These are phyloP conservation scores for Podochytrium sp. DNA, from an alignment of 192 early-diverging fungal genomes.

Conservation along the genomic window DNA sequence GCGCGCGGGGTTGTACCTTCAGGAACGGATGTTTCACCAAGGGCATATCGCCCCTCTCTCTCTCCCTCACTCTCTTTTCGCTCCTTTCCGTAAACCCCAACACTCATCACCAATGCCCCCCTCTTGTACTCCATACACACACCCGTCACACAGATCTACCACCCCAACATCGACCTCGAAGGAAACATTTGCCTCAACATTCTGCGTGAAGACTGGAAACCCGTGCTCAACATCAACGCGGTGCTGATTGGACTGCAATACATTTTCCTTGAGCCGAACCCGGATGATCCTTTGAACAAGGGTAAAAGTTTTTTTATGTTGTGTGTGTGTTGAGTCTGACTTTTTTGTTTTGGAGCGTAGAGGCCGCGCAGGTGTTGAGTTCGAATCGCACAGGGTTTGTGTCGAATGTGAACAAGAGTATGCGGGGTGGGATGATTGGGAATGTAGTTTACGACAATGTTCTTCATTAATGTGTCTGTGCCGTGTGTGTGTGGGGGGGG, in stretches of 20 bases:
- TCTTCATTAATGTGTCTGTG: neutral
- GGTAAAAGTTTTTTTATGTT: slow-evolving; percentile 42
- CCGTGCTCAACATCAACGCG: slow-evolving; percentile 91
- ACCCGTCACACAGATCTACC: slow-evolving; percentile 90
- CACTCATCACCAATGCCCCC: too few relatives aligned
- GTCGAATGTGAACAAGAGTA: slow-evolving; percentile 72
- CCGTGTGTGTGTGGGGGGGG: neutral
- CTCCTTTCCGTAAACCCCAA: too few relatives aligned
- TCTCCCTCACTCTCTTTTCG: too few relatives aligned
- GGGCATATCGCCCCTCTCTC: too few relatives aligned
- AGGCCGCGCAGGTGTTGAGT: slow-evolving; percentile 83
- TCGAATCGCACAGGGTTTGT: slow-evolving; percentile 73
- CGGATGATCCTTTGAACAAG: slow-evolving; percentile 98
- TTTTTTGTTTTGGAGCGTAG: slow-evolving; percentile 41
- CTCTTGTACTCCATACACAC: too few relatives aligned
- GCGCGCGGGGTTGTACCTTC: too few relatives aligned
- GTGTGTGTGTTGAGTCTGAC: neutral
- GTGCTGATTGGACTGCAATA: slow-evolving; percentile 91
- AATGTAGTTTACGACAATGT: slow-evolving; percentile 64
- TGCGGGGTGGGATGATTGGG: slow-evolving; percentile 76
- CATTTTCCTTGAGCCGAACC: slow-evolving; percentile 92
- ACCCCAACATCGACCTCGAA: slow-evolving; percentile 96
- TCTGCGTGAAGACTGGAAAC: slow-evolving; percentile 98
- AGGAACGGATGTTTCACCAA: too few relatives aligned
- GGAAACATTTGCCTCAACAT: slow-evolving; percentile 98